Base-by-base conservation (phyloP, 2,329 filamentous ascomycete genomes). In the Chaetomium strumarium region DNA sequence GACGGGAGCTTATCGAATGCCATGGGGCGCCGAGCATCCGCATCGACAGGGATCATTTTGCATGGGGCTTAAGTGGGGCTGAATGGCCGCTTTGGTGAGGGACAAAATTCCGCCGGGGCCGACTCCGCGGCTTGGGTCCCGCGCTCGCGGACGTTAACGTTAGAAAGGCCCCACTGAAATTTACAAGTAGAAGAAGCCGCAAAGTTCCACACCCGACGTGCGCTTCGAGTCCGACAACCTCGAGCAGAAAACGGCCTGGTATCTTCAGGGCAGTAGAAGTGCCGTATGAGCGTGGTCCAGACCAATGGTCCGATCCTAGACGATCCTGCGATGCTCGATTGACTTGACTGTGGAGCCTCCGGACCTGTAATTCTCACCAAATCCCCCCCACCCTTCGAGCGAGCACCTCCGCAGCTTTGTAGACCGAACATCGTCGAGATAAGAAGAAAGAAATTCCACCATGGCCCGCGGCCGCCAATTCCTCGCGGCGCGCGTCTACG, bases 401-500 rank as follows among this genome's bases (percentile, higher is more conserved):
- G 9, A n/a, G n/a, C 16, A 14, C 38, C 17, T 31, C 31, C 36
- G 47, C 40, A 33, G 38, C 55, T 36, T 36, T 29, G 17, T n/a
- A 19, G 12, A 37, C 30, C 13, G n/a, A 6, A n/a, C n/a, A n/a
- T n/a, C 17, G 40, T 20, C 14, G 45, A 47, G 17, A 48, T 46
- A 31, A 34, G 11, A 34, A 17, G 45, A 52, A 31, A 34, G 11
- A 34, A 16, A 30, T 29, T 17, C 16, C 38, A 56, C 49, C 36
- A 58, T 60, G 53, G 55, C 55, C 55, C 71, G 71, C 67, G 65
- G 63, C 51, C 62, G 63, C 44, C 52, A 68, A 55, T 63, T 71
- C 53, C 64, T 61, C 52, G 70, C 75, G 46, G 59, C 69, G 46
- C 67, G 69, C 57, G 70, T 78, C 51, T 73, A 71, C 61, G 70